Percentiles rank a stretch among this genome's conserved stretches.
Conservation (phyloP, 257 asterid species). For the Ehretia macrophylla region DNA sequence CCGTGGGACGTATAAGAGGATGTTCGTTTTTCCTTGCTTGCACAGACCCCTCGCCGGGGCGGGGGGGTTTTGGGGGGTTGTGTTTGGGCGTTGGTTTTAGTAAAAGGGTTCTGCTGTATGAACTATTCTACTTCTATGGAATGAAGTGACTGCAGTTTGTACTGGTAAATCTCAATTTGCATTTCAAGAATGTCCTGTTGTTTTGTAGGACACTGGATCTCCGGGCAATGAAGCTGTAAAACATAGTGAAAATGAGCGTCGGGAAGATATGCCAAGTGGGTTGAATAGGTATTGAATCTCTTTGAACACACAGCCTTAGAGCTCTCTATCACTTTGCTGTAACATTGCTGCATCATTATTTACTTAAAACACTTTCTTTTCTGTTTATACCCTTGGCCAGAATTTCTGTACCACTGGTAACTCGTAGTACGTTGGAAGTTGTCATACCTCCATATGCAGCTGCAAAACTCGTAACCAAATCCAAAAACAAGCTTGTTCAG, state of each 20-base stretch:
- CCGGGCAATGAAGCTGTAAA: conserved; percentile 38
- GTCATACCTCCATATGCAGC: conserved; percentile 84
- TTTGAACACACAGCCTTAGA: neutral
- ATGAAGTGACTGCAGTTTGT: neutral
- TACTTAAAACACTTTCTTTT: neutral
- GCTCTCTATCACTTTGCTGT: neutral
- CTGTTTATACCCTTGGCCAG: conserved; percentile 25
- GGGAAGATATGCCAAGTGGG: conserved; percentile 56
- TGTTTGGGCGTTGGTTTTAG: no score
- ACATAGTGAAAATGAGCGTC: conserved; percentile 58
- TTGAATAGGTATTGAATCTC: conserved; percentile 45
- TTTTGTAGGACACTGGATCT: conserved; percentile 53
- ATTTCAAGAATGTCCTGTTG: no score
- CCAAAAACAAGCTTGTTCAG: conserved; percentile 70
- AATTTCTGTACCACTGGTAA: conserved; percentile 67
- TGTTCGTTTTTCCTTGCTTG: no score
- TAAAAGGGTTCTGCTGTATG: no score
- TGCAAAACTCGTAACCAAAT: conserved; percentile 57
- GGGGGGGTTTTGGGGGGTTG: no score
- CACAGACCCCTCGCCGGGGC: no score
- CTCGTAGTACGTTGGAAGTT: conserved; percentile 83
- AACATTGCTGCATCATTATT: neutral
- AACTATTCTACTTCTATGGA: neutral
- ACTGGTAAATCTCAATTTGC: no score
- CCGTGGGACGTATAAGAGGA: no score